Percentiles rank a stretch among this genome's conserved stretches.
These are phyloP conservation scores for Acephala macrosclerotiorum DNA, from an alignment of 2,329 filamentous ascomycete genomes.

Conservation along the genomic window DNA sequence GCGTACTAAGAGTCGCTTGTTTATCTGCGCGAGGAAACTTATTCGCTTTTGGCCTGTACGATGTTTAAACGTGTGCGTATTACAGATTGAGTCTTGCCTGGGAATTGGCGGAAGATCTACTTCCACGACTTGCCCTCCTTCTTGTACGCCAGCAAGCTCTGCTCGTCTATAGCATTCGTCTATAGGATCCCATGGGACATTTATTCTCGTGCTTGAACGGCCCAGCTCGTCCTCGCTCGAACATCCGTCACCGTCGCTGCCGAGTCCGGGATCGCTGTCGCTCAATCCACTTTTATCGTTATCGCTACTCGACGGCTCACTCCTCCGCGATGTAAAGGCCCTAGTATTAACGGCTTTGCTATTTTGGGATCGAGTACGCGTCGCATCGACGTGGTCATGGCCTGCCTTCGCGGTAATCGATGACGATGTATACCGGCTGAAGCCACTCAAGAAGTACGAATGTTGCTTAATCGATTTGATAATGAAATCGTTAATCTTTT, in stretches of 20 bases:
- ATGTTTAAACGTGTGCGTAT: no score
- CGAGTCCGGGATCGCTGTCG: no score
- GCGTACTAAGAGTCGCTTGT: conserved; percentile 11
- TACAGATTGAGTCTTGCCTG: not conserved
- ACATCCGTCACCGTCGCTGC: no score
- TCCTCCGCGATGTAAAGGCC: conserved; percentile 24
- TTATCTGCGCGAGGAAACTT: conserved; percentile 4
- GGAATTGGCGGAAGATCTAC: conserved; percentile 24
- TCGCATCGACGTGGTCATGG: conserved; percentile 23
- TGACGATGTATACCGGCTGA: conserved; percentile 24
- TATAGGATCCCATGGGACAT: no score
- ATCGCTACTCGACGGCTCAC: conserved; percentile 28
- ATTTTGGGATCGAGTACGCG: conserved; percentile 24
- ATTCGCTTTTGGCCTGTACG: conserved; percentile 12
- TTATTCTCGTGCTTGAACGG: no score
- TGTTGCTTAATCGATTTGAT: not conserved
- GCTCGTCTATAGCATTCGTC: no score
- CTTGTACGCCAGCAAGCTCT: no score
- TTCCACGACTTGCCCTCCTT: conserved; percentile 30
- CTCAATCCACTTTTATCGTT: conserved; percentile 18
- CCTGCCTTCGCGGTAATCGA: conserved; percentile 25
- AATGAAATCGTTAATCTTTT: conserved; percentile 18
- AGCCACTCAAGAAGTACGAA: conserved; percentile 17
- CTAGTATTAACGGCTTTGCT: conserved; percentile 29
- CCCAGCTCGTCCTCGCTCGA: no score